Conservation (phyloP, 2,329 filamentous ascomycete species). For the Aureobasidium mangrovei region DNA sequence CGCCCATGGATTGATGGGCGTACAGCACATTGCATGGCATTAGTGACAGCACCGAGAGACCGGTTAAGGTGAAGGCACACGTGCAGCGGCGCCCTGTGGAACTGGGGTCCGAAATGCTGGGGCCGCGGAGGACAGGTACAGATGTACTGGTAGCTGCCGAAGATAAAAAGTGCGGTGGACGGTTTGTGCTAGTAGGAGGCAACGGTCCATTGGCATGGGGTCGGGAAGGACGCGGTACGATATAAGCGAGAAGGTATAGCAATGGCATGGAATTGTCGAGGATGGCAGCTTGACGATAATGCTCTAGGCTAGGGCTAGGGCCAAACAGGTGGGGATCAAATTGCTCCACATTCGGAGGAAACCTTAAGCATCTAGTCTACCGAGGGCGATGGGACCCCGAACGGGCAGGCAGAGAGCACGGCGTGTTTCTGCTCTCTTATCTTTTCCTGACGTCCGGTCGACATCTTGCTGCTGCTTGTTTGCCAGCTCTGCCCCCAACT, state of each 20-base stretch:
- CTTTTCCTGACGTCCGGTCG: not conserved
- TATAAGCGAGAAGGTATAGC: no score
- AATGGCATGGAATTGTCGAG: no score
- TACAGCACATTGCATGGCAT: no score
- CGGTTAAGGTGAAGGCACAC: slow-evolving; percentile 1
- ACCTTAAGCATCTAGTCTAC: slow-evolving; percentile 7
- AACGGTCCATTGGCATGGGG: no score
- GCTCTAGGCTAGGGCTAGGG: not conserved
- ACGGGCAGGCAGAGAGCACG: not conserved
- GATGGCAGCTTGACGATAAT: no score
- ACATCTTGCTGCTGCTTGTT: no score
- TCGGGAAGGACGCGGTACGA: no score
- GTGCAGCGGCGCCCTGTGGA: not conserved
- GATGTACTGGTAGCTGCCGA: not conserved
- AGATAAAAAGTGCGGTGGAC: not conserved
- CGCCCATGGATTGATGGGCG: no score
- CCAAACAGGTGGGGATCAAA: not conserved
- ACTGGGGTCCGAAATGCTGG: not conserved
- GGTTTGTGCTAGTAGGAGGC: not conserved
- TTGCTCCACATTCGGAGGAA: slow-evolving; percentile 7
- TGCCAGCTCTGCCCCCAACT: not conserved
- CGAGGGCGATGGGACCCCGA: not conserved
- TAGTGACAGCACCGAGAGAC: not conserved
- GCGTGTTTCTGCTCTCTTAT: not conserved
- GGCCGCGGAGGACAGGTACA: not conserved